Base-by-base conservation (phyloP, 768 basidiomycete species). In the Russula abietina region DNA sequence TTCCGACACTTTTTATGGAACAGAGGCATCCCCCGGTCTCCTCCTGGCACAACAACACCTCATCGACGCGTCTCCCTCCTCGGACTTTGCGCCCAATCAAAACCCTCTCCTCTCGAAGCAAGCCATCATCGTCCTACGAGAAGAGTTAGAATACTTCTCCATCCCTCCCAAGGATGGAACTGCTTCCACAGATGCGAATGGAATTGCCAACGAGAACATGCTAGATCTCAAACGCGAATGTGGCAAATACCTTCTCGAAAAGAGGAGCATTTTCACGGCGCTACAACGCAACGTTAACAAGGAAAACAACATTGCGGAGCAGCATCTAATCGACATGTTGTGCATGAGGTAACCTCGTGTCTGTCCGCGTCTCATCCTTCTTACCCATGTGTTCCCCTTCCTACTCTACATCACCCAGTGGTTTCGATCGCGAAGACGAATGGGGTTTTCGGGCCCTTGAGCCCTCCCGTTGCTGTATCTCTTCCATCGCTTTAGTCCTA, bases 271-370 rank as follows among this genome's bases (percentile, higher is more conserved):
- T 70, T 99, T 99, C 74, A 96, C 96, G 3, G 97, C 97, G 45
- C 79, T 99, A 60, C 96, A 99, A 79, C 82, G 97, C 70, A 99
- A 99, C 75, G 96, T 98, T 66, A 96, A 96, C 77, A 96, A 96
- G 79, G 96, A 98, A 78, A 98, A 98, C 73, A 98, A 99, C 73
- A 81, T 97, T 58, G 97, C 97, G 19, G 97, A 99, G 76, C 96
- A 98, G 76, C 97, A 99, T 77, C 78, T 99, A 69, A 99, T 99
- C 75, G 97, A 98, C 76, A 99, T 99, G 97, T 80, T 99, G 65
- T 98, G 96, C 78, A 97, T 98, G 93, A 97, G 94, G 96, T 96
- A 72, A 58, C 79, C 71, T 60, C 66, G 50, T 48, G 76, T 65
- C 45, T 45, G n/a, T 55, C n/a, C 19, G n/a, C 26, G 12, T 54